phyloP scores from a whole-genome alignment of 257 asterid species.

The Perilla frutescens region DNA sequence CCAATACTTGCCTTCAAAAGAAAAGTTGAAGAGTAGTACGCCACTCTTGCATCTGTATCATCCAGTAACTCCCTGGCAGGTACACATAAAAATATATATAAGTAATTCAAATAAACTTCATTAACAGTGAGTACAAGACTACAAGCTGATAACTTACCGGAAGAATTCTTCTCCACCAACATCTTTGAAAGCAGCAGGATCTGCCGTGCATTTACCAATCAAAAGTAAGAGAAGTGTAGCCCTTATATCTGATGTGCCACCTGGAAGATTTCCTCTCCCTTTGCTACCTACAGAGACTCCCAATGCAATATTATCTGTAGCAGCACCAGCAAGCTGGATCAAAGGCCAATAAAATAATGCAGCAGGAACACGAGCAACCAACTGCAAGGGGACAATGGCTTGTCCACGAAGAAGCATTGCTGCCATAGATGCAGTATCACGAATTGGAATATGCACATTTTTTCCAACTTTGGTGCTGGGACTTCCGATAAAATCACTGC shows the following conservation, averaged over 20 bases:
- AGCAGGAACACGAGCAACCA: constrained; percentile 98
- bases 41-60: constrained; percentile 99
- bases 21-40: constrained; percentile 96
- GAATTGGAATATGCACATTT: constrained; percentile 47
- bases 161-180: constrained; percentile 96
- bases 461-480: constrained; percentile 52
- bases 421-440: constrained; percentile 90
- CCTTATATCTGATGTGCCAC: constrained; percentile 97
- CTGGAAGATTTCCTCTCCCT: constrained; percentile 99
- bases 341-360: constrained; percentile 97
- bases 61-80: constrained; percentile 84
- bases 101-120: constrained; percentile 30
- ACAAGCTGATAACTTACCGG: constrained; percentile 56
- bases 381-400: constrained; percentile 98
- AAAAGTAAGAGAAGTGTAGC: constrained; percentile 96
- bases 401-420: constrained; percentile 91
- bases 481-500: constrained; percentile 61
- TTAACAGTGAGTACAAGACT: constrained; percentile 32
- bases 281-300: constrained; percentile 99
- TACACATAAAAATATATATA: constrained; percentile 24
- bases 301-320: constrained; percentile 95
- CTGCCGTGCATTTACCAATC: constrained; percentile 97
- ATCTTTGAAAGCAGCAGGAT: constrained; percentile 83
- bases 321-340: constrained; percentile 98
- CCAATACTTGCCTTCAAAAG: constrained; percentile 84